Base-by-base conservation (phyloP, 129 eudicot species). In the Saussurea involucrata region DNA sequence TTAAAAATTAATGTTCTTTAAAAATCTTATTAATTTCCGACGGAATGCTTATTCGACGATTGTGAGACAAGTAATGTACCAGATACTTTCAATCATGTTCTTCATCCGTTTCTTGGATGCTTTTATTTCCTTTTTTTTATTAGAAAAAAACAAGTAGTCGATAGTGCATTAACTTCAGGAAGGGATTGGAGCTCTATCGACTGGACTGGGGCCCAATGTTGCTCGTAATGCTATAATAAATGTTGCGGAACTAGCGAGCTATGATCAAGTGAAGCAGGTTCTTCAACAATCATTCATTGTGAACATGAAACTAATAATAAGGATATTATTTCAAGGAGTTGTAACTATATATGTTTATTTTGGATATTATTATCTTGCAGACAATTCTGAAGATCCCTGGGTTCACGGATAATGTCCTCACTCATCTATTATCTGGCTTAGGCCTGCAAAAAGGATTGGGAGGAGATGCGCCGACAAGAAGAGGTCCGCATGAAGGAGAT, bases 251-350 rank as follows among this genome's bases (percentile, higher is more conserved):
- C 58, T 94, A 71, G 98, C 97, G 36, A 94, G 98, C 78, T 94
- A 94, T 84, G 98, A 94, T 86, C 96, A 91, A 87, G 97, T 94
- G 90, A 94, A 94, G 78, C 90, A 91, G 96, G 98, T 90, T 32
- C 63, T 53, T 21, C 37, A 25, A n/a, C n/a, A n/a, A n/a, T 76
- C 36, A 60, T 28, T 46, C 33, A 28, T n/a, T 27, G 25, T n/a
- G 29, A 21, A 44, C 60, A 22, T 58, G 32, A 24, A 55, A 67
- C 69, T 13, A n/a, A n/a, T n/a, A n/a, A n/a, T n/a, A 44, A 49
- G 8, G 60, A 49, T 49, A 13, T 44, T n/a, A n/a, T 25, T 32
- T 6, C 24, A 34, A 49, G 8, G 66, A 27, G 44, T 44, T 44
- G 34, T 66, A 33, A 53, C 24, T 68, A 76, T 20, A 27, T 29